Conservation (phyloP, 768 basidiomycete genomes). For the Candolleomyces aberdarensis region DNA sequence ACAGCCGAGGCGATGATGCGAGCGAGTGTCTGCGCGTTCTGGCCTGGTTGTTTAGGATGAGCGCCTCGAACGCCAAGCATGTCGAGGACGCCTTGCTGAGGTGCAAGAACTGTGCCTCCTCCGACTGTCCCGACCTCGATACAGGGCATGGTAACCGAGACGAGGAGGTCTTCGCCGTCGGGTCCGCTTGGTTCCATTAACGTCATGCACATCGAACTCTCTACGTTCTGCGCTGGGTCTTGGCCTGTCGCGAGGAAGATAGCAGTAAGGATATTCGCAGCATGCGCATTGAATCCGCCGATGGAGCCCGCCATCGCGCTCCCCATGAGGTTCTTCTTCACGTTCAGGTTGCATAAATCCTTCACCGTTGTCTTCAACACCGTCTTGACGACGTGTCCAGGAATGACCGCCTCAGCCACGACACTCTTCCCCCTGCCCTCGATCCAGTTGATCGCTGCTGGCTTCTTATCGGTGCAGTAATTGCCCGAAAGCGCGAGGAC, state of each 20-base stretch:
- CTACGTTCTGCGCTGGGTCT: slow-evolving; percentile 98
- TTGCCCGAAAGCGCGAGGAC: slow-evolving; percentile 27
- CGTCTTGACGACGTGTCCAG: slow-evolving; percentile 80
- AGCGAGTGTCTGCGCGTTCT: slow-evolving; percentile 87
- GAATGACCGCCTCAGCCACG: slow-evolving; percentile 91
- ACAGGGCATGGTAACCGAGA: slow-evolving; percentile 80
- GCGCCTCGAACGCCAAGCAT: slow-evolving; percentile 93
- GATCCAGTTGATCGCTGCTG: slow-evolving; percentile 74
- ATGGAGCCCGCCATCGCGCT: slow-evolving; percentile 97
- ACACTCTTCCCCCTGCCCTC: slow-evolving; percentile 98
- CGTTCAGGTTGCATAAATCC: slow-evolving; percentile 84
- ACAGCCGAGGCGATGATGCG: slow-evolving; percentile 88
- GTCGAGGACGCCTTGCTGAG: slow-evolving; percentile 87
- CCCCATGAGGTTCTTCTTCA: slow-evolving; percentile 96
- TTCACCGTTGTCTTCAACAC: slow-evolving; percentile 97
- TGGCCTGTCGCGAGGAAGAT: slow-evolving; percentile 97
- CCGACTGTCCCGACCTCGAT: slow-evolving; percentile 68
- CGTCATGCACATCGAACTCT: slow-evolving; percentile 97
- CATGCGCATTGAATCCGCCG: slow-evolving; percentile 64
- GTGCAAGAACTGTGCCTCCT: slow-evolving; percentile 89
- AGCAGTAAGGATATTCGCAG: slow-evolving; percentile 79
- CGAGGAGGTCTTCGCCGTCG: slow-evolving; percentile 82
- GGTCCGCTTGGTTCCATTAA: slow-evolving; percentile 97
- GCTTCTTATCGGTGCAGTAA: too few relatives aligned
- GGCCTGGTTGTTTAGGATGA: slow-evolving; percentile 80